Evolutionary conservation across 352 stramenopile genomes (phyloP).

Genomic region (Phytophthora sansomeana): DNA sequence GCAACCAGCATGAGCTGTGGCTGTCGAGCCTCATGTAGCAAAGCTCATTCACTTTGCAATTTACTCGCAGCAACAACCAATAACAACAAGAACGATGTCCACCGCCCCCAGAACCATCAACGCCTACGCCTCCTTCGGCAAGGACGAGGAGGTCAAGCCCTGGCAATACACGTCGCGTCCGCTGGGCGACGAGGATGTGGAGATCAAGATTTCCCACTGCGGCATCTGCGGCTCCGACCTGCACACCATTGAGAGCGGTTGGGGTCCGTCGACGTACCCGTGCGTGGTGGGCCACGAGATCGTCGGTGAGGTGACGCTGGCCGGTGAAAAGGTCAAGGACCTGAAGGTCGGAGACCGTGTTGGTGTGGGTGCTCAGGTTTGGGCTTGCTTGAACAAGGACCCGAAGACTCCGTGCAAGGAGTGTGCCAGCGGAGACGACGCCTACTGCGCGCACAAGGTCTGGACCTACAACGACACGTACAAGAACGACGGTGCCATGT

Average conservation of each 20-base stretch:
- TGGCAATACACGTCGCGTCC: slow-evolving; percentile 58
- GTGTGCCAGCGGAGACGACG: slow-evolving; percentile 63
- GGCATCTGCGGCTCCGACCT: slow-evolving; percentile 72
- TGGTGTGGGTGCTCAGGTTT: slow-evolving; percentile 86
- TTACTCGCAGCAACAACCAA: slow-evolving; percentile 12
- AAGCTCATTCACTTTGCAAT: slow-evolving; percentile 24
- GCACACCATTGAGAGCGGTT: slow-evolving; percentile 61
- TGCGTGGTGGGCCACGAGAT: slow-evolving; percentile 71
- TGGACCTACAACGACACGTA: slow-evolving; percentile 62
- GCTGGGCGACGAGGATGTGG: slow-evolving; percentile 51
- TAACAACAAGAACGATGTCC: slow-evolving; percentile 25
- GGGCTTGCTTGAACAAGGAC: slow-evolving; percentile 72
- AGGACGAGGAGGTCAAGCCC: slow-evolving; percentile 40
- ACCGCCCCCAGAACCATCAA: slow-evolving; percentile 49
- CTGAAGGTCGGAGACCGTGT: slow-evolving; percentile 85
- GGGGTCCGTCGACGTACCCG: slow-evolving; percentile 51
- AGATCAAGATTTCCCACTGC: slow-evolving; percentile 74
- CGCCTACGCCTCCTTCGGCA: slow-evolving; percentile 51
- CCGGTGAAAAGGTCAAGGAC: slow-evolving; percentile 52
- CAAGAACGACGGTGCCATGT: slow-evolving; percentile 49
- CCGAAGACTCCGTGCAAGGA: slow-evolving; percentile 55
- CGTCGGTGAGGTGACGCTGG: slow-evolving; percentile 54
- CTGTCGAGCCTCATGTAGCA: not conserved
- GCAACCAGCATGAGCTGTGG: not conserved
- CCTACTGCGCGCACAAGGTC: slow-evolving; percentile 62